These are phyloP conservation scores for Penicillium hesseltinei DNA, from an alignment of 2,329 filamentous ascomycete species.

Conservation along the genomic window DNA sequence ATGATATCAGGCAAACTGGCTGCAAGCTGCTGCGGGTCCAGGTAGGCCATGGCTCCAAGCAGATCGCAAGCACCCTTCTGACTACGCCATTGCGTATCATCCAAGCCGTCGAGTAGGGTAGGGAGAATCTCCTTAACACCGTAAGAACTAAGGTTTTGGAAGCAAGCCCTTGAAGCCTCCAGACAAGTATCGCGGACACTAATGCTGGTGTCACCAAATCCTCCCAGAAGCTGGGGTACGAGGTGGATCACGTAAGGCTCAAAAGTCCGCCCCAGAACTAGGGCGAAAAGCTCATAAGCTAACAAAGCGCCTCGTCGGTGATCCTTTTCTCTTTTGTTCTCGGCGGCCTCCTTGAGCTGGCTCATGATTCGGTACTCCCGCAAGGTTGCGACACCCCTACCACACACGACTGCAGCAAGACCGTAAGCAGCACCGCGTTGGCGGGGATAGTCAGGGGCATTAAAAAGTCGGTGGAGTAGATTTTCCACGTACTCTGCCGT, in stretches of 20 bases:
- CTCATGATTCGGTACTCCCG: constrained; percentile 84
- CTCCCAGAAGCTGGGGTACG: constrained; percentile 81
- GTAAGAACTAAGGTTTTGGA: constrained; percentile 87
- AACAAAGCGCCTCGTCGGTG: constrained; percentile 86
- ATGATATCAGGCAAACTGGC: constrained; percentile 94
- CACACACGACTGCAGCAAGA: constrained; percentile 82
- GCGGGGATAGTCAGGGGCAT: constrained; percentile 86
- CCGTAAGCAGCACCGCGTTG: constrained; percentile 94
- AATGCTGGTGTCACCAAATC: constrained; percentile 82
- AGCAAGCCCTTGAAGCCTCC: constrained; percentile 90
- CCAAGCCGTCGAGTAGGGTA: constrained; percentile 83
- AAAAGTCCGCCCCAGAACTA: constrained; percentile 81
- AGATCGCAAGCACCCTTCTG: constrained; percentile 98
- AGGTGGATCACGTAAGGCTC: constrained; percentile 97
- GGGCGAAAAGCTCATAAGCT: constrained; percentile 85
- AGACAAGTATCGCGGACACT: constrained; percentile 92
- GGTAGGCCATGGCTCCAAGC: constrained; percentile 95
- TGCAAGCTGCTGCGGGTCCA: constrained; percentile 92
- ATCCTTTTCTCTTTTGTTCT: constrained; percentile 91
- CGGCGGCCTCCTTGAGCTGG: constrained; percentile 74
- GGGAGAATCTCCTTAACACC: constrained; percentile 94
- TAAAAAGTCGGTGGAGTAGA: constrained; percentile 77
- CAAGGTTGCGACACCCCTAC: constrained; percentile 78
- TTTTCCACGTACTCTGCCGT: constrained; percentile 76
- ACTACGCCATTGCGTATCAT: constrained; percentile 95